A percentile compares a stretch with the other conserved stretches of the same genome.
Conservation (phyloP, 768 basidiomycete genomes). For the Multifurca ochricompacta region DNA sequence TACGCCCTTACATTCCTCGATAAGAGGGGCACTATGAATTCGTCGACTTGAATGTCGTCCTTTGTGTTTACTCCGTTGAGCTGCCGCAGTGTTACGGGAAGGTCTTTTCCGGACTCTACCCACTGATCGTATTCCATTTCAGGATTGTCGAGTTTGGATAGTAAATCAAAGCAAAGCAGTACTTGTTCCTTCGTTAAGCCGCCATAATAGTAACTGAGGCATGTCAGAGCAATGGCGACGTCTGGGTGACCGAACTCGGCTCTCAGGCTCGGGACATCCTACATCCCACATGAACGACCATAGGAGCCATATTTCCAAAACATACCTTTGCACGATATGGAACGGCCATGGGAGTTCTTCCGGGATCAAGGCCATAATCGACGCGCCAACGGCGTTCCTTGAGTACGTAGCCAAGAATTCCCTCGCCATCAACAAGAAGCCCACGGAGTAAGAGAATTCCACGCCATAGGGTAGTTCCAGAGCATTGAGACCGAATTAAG, state of each 20-base stretch:
- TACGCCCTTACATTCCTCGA: constrained; percentile 32
- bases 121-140: constrained; percentile 35
- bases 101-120: constrained; percentile 22
- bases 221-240: constrained; percentile 38
- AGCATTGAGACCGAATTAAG: background rate
- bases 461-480: constrained; percentile 27
- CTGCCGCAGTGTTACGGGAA: constrained; percentile 29
- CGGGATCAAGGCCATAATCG: constrained; percentile 40
- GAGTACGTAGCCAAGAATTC: constrained; percentile 34
- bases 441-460: constrained; percentile 39
- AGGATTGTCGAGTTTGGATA: constrained; percentile 37
- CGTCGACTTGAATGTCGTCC: constrained; percentile 29
- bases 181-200: constrained; percentile 38
- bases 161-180: constrained; percentile 30
- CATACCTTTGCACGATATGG: constrained; percentile 39
- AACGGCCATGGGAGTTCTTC: constrained; percentile 40
- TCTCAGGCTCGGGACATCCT: constrained; percentile 38
- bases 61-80: constrained; percentile 37
- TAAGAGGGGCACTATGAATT: constrained; percentile 31
- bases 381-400: constrained; percentile 41
- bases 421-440: constrained; percentile 30
- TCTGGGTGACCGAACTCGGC: constrained; percentile 51
- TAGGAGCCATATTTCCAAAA: background rate
- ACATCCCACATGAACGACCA: background rate
- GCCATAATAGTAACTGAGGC: constrained; percentile 41